Conservation (phyloP, 306 rosid species). For the Gastrolobium bilobum region DNA sequence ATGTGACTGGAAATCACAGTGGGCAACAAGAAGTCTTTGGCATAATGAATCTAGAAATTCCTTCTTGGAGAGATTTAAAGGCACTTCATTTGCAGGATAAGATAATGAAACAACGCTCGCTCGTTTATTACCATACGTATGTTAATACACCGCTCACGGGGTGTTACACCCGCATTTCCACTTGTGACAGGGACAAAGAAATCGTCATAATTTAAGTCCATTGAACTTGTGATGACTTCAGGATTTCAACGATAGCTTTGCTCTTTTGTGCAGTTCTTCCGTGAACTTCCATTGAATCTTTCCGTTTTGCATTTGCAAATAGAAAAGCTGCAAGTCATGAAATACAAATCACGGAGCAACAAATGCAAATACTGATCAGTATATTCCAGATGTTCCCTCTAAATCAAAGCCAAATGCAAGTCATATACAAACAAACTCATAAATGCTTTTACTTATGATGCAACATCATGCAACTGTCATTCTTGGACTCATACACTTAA, state of each 20-base stretch:
- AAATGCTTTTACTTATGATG: neutral
- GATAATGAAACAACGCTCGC: no score
- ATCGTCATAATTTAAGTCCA: constrained; percentile 52
- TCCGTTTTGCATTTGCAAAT: constrained; percentile 66
- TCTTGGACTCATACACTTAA: neutral
- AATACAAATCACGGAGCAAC: constrained; percentile 38
- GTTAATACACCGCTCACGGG: no score
- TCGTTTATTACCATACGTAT: no score
- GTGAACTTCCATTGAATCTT: constrained; percentile 51
- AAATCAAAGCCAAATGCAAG: constrained; percentile 24
- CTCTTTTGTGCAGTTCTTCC: constrained; percentile 51
- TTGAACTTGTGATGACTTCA: constrained; percentile 48
- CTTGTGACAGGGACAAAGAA: constrained; percentile 49
- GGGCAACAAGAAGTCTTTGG: no score
- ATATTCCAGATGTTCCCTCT: constrained; percentile 31
- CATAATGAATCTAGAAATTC: no score
- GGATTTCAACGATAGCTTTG: constrained; percentile 58
- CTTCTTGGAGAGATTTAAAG: no score
- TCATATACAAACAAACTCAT: neutral
- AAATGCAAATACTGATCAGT: constrained; percentile 31
- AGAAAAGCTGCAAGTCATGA: constrained; percentile 71
- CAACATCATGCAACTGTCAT: neutral
- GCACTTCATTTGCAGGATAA: no score
- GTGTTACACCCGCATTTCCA: constrained; percentile 30
- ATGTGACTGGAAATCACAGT: no score